phyloP scores from a whole-genome alignment of 2,329 filamentous ascomycete genomes.

The Pseudocercospora fijiensis region DNA sequence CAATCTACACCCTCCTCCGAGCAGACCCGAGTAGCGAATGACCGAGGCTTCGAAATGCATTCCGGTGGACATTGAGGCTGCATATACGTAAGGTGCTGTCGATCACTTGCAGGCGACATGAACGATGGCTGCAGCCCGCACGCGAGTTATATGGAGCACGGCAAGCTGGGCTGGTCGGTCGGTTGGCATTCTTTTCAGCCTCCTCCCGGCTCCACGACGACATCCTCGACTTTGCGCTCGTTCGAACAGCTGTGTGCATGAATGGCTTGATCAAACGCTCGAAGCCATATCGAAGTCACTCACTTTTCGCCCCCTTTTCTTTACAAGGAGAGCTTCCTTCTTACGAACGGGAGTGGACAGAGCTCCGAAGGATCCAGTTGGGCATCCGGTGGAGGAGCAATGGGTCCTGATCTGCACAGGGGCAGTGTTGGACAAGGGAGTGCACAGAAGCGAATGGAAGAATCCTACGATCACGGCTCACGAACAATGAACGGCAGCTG shows the following conservation, averaged over 20 bases:
- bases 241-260: not conserved
- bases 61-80: not conserved
- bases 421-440: not conserved
- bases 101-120: constrained; percentile 8
- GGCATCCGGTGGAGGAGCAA: not conserved
- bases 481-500: not conserved
- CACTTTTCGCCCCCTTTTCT: not conserved
- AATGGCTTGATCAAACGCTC: not conserved
- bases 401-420: not conserved
- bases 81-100: not conserved
- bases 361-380: not conserved
- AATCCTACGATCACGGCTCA: not conserved
- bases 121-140: constrained; percentile 5
- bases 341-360: not conserved
- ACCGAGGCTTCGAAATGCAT: not conserved
- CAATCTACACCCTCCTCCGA: not conserved
- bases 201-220: not conserved
- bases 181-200: not conserved
- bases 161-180: not conserved
- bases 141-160: constrained; percentile 8
- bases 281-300: not conserved
- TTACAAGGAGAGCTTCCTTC: not conserved
- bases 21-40: not conserved
- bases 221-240: not conserved
- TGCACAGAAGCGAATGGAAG: not conserved